These are phyloP conservation scores for Claviceps pazoutovae DNA, from an alignment of 2,329 filamentous ascomycete genomes.

Conservation along the genomic window DNA sequence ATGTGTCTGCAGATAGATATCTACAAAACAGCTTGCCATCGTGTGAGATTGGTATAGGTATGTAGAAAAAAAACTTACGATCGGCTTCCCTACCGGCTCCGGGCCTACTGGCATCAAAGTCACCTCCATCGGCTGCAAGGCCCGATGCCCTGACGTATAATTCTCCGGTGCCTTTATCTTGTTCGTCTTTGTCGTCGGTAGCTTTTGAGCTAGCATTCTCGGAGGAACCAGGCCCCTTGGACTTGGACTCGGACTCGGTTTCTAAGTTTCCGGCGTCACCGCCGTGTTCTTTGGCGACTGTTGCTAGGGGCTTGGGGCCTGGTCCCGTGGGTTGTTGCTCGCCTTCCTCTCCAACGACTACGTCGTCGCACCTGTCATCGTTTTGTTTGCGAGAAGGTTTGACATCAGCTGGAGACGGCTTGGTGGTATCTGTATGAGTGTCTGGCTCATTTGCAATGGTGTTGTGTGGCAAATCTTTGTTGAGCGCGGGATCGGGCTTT, in stretches of 20 bases:
- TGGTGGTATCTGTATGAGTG: no score
- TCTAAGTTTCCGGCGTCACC: constrained; percentile 16
- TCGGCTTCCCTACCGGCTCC: constrained; percentile 55
- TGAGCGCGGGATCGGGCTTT: not conserved
- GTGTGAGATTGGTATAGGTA: not conserved
- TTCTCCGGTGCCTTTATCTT: constrained; percentile 36
- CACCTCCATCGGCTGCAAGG: constrained; percentile 48
- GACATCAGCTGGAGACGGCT: not conserved
- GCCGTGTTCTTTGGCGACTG: constrained; percentile 20
- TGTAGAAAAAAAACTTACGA: constrained; percentile 31
- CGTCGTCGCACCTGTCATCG: constrained; percentile 15
- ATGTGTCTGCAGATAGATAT: no score
- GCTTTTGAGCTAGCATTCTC: constrained; percentile 4
- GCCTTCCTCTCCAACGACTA: constrained; percentile 19
- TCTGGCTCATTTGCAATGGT: not conserved
- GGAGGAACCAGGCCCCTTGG: not conserved
- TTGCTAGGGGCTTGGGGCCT: constrained; percentile 18
- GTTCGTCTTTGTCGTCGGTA: constrained; percentile 10
- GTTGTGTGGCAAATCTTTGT: not conserved
- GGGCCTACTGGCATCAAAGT: constrained; percentile 50
- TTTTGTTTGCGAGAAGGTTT: not conserved
- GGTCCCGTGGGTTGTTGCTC: constrained; percentile 18
- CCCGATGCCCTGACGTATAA: constrained; percentile 44
- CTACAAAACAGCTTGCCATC: no score
- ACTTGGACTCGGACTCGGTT: not conserved